These are phyloP conservation scores for Aspergillus sp. DNA, from an alignment of 2,329 filamentous ascomycete species.

Conservation along the genomic window DNA sequence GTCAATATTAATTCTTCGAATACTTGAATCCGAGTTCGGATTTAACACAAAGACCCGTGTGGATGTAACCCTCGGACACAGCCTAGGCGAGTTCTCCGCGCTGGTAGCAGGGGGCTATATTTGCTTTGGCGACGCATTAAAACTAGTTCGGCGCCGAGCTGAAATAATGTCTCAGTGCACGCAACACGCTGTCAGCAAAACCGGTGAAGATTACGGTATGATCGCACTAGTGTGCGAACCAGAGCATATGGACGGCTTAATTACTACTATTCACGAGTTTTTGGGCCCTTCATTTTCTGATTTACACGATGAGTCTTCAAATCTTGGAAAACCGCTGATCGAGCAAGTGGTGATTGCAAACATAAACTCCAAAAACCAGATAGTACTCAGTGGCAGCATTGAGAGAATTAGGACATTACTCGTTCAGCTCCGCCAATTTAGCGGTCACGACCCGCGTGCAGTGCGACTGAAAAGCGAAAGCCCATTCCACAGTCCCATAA, in stretches of 20 bases:
- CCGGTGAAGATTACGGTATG: slow-evolving; percentile 89
- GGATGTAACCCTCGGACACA: slow-evolving; percentile 85
- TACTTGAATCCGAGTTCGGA: slow-evolving; percentile 80
- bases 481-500: slow-evolving; percentile 88
- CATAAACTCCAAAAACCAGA: slow-evolving; percentile 94
- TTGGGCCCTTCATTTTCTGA: slow-evolving; percentile 67
- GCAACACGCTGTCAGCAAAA: slow-evolving; percentile 60
- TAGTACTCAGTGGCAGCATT: slow-evolving; percentile 86
- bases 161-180: slow-evolving; percentile 82
- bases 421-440: slow-evolving; percentile 82
- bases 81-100: slow-evolving; percentile 88
- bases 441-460: slow-evolving; percentile 85
- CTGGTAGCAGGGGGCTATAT: slow-evolving; percentile 82
- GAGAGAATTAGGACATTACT: slow-evolving; percentile 77
- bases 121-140: slow-evolving; percentile 72
- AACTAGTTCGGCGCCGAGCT: slow-evolving; percentile 73
- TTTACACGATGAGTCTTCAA: slow-evolving; percentile 63
- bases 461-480: slow-evolving; percentile 83
- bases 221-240: slow-evolving; percentile 87
- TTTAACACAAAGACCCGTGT: slow-evolving; percentile 70
- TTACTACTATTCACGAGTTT: slow-evolving; percentile 76
- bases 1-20: slow-evolving; percentile 81
- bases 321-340: slow-evolving; percentile 69
- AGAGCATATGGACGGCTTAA: slow-evolving; percentile 66
- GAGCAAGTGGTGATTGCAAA: slow-evolving; percentile 90